A percentile compares a stretch with the other conserved stretches of the same genome.
Evolutionary conservation across 2,329 filamentous ascomycete species (phyloP).

Genomic region (Penicillium corylophilum): DNA sequence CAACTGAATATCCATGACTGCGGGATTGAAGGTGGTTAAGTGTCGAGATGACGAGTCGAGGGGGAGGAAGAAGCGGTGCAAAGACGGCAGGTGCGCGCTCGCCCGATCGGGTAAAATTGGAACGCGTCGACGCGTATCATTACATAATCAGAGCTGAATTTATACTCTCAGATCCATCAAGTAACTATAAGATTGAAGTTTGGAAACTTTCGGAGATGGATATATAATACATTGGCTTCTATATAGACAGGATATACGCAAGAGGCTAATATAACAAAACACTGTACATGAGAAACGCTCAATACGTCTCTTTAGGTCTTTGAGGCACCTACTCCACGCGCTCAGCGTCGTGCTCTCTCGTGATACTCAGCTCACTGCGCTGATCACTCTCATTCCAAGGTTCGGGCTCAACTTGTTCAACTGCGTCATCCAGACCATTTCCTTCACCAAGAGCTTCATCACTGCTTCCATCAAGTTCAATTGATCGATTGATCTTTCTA

Average conservation of each 20-base stretch:
- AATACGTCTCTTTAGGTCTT: neutral
- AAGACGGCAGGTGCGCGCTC: constrained; percentile 21
- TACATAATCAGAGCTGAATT: constrained; percentile 16
- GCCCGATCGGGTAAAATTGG: constrained; percentile 37
- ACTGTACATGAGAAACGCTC: constrained; percentile 6
- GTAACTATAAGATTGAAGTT: neutral
- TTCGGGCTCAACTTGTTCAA: neutral
- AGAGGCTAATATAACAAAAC: constrained; percentile 13
- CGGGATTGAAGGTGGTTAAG: constrained; percentile 14
- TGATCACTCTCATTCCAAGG: neutral
- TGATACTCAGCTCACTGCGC: neutral
- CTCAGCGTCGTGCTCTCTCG: neutral
- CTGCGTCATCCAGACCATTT: neutral
- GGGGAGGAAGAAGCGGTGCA: constrained; percentile 14
- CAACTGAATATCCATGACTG: constrained; percentile 70
- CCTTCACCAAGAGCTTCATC: neutral
- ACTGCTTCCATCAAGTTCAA: neutral
- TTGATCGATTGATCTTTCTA: neutral
- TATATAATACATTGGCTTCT: constrained; percentile 12
- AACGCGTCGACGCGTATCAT: constrained; percentile 29
- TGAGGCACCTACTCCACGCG: neutral
- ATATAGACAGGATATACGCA: constrained; percentile 12
- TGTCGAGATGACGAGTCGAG: constrained; percentile 15
- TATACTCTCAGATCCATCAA: neutral
- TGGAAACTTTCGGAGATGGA: neutral